These are phyloP conservation scores for Saccharomycopsis olivae DNA, from an alignment of 805 yeast genomes.

Conservation along the genomic window DNA sequence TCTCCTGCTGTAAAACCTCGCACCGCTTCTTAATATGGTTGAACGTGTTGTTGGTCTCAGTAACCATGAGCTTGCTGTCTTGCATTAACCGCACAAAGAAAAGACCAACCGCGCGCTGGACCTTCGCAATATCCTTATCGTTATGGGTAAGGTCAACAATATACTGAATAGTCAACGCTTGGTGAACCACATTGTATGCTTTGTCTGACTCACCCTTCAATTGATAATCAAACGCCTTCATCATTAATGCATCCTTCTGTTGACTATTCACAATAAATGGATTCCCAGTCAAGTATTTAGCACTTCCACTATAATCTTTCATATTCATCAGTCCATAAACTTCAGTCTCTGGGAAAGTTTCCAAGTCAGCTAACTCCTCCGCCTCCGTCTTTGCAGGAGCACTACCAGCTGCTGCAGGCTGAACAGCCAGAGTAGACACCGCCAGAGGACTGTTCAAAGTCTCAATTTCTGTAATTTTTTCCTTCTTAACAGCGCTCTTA, in stretches of 20 bases:
- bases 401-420: slow-evolving; percentile 3
- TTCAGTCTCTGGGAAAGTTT: slow-evolving; percentile 51
- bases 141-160: slow-evolving; percentile 34
- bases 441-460: slow-evolving; percentile 23
- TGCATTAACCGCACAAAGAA: slow-evolving; percentile 64
- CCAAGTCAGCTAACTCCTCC: slow-evolving; percentile 35
- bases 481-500: slow-evolving; percentile 27
- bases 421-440: not conserved
- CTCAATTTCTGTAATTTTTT: slow-evolving; percentile 23
- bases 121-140: not conserved
- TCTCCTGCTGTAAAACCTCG: slow-evolving; percentile 48
- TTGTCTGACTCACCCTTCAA: slow-evolving; percentile 43
- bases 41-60: slow-evolving; percentile 66
- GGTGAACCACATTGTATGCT: slow-evolving; percentile 64
- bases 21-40: slow-evolving; percentile 72
- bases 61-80: slow-evolving; percentile 42
- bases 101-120: slow-evolving; percentile 36
- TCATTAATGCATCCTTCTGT: slow-evolving; percentile 85
- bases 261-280: slow-evolving; percentile 64
- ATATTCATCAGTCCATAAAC: slow-evolving; percentile 50
- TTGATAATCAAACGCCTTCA: slow-evolving; percentile 85
- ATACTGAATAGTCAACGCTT: slow-evolving; percentile 72
- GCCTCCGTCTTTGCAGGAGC: slow-evolving; percentile 14
- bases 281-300: slow-evolving; percentile 40
- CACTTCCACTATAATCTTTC: slow-evolving; percentile 38